phyloP scores from a whole-genome alignment of 2,329 filamentous ascomycete species.

The Coniochaeta pulveracea region DNA sequence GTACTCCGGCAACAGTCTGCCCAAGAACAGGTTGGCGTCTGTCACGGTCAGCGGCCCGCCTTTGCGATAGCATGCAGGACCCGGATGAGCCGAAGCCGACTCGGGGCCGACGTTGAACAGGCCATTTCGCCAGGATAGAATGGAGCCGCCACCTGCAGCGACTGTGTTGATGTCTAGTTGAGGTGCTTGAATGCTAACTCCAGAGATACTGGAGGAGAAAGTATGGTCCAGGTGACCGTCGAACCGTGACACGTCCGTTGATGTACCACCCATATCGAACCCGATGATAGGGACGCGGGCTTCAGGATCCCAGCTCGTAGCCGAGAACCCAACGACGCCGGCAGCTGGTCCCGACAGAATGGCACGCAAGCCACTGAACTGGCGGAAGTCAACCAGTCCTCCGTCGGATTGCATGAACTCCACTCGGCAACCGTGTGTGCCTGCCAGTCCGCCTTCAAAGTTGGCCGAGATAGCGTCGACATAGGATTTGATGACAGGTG shows the following conservation, averaged over 20 bases:
- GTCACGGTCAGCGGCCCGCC: constrained; percentile 52
- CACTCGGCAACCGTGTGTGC: constrained; percentile 58
- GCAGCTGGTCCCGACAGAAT: constrained; percentile 5
- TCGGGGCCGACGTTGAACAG: constrained; percentile 57
- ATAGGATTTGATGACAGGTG: constrained; percentile 59
- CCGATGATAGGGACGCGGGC: constrained; percentile 60
- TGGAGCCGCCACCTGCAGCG: constrained; percentile 47
- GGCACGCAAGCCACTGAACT: constrained; percentile 5
- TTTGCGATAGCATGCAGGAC: constrained; percentile 53
- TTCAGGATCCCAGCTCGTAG: constrained; percentile 58
- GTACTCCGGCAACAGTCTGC: constrained; percentile 40
- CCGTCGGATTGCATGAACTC: constrained; percentile 64
- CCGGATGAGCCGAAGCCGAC: constrained; percentile 52
- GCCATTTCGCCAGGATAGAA: constrained; percentile 53
- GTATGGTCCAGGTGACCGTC: constrained; percentile 52
- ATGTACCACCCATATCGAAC: constrained; percentile 49
- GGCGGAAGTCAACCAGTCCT: constrained; percentile 5
- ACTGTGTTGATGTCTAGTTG: constrained; percentile 64
- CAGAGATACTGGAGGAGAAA: constrained; percentile 58
- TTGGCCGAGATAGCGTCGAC: constrained; percentile 55
- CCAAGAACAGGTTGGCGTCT: constrained; percentile 52
- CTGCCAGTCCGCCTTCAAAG: constrained; percentile 52
- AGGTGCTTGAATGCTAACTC: constrained; percentile 64
- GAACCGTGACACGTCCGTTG: constrained; percentile 3
- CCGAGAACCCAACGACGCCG: constrained; percentile 59